These are phyloP conservation scores for Prunus mongolica DNA, from an alignment of 306 rosid species.

Conservation along the genomic window DNA sequence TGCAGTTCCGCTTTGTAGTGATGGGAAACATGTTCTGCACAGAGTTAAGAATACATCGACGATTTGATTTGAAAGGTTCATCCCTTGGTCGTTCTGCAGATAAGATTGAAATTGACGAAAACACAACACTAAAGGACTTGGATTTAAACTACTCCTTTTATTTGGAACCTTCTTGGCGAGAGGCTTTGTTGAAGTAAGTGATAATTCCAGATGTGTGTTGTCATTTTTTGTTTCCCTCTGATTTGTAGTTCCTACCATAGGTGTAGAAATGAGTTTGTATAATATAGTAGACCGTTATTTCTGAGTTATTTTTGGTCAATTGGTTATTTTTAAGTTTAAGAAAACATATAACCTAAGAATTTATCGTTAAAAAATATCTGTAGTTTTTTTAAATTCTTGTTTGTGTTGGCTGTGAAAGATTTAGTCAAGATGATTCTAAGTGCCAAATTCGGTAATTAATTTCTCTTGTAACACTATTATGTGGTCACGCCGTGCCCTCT, in stretches of 20 bases:
- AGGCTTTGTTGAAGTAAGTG: constrained; percentile 71
- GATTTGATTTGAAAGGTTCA: constrained; percentile 95
- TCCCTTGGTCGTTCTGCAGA: constrained; percentile 96
- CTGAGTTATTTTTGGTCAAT: no score
- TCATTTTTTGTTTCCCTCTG: neutral
- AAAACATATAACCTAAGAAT: neutral
- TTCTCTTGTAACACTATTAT: neutral
- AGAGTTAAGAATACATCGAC: constrained; percentile 89
- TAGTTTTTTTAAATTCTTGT: neutral
- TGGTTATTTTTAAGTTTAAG: neutral
- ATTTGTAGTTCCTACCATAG: constrained; percentile 7
- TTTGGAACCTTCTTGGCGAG: constrained; percentile 97
- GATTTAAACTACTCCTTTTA: constrained; percentile 80
- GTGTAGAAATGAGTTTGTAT: constrained; percentile 6
- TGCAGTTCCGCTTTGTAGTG: constrained; percentile 97
- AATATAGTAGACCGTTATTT: constrained; percentile 1
- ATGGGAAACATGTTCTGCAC: constrained; percentile 99
- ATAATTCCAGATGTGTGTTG: constrained; percentile 8
- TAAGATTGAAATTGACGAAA: constrained; percentile 95
- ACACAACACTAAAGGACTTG: constrained; percentile 94
- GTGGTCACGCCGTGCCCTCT: neutral
- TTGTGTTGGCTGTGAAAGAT: neutral
- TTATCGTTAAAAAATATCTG: neutral
- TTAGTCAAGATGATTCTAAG: neutral
- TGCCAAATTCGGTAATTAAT: neutral